Conservation (phyloP, 768 basidiomycete genomes). For the Lactarius sp. region DNA sequence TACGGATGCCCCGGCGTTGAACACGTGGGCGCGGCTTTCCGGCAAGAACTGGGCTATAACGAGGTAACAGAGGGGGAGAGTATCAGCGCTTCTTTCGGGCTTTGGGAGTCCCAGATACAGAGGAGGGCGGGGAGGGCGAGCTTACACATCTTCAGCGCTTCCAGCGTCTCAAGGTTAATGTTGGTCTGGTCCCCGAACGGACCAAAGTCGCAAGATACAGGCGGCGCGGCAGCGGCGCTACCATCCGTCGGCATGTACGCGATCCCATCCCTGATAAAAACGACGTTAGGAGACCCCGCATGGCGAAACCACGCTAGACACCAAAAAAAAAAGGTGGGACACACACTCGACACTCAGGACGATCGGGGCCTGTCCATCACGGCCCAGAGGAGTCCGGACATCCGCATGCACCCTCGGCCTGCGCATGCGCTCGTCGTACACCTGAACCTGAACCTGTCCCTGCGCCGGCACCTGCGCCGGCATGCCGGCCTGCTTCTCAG, state of each 20-base stretch:
- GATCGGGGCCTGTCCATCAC: conserved; percentile 40
- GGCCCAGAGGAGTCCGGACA: conserved; percentile 35
- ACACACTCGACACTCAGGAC: conserved; percentile 41
- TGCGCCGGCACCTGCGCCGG: not conserved
- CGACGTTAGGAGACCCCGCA: conserved; percentile 1
- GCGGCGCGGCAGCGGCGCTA: conserved; percentile 41
- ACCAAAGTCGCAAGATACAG: conserved; percentile 62
- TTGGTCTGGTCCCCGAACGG: conserved; percentile 49
- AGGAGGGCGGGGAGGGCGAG: conserved; percentile 1
- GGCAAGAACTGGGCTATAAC: conserved; percentile 53
- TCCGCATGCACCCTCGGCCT: conserved; percentile 51
- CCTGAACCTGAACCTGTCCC: not conserved
- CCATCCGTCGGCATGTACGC: conserved; percentile 56
- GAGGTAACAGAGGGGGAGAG: not conserved
- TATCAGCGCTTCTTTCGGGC: not conserved
- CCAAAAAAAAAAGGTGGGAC: conserved; percentile 29
- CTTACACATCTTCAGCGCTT: conserved; percentile 55
- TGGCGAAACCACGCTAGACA: not conserved
- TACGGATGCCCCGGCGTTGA: conserved; percentile 87
- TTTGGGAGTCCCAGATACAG: not conserved
- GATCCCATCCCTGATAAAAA: conserved; percentile 44
- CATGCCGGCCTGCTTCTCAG: conserved; percentile 31
- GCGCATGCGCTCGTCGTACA: conserved; percentile 9
- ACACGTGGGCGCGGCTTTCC: conserved; percentile 58
- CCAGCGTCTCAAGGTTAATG: conserved; percentile 49